phyloP scores from a whole-genome alignment of 2,329 filamentous ascomycete species.

The Ascochyta rabiei region DNA sequence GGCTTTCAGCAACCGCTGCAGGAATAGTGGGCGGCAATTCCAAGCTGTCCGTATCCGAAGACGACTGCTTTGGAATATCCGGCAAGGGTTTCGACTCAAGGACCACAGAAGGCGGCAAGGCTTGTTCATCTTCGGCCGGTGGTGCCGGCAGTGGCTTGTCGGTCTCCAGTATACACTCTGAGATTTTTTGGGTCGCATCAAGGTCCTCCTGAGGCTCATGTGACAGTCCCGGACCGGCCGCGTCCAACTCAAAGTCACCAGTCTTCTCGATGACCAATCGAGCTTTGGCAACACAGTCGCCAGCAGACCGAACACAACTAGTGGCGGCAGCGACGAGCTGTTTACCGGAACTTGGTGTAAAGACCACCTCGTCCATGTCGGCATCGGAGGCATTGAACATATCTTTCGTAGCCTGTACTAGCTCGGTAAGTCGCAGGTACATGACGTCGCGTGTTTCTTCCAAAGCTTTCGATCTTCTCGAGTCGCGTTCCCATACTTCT shows the following conservation, averaged over 20 bases:
- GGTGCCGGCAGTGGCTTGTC: slow-evolving; percentile 48
- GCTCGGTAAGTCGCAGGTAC: slow-evolving; percentile 77
- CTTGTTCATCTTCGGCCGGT: slow-evolving; percentile 45
- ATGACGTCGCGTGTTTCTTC: slow-evolving; percentile 74
- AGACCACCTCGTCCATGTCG: slow-evolving; percentile 74
- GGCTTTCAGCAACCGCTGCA: slow-evolving; percentile 27
- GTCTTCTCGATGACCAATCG: slow-evolving; percentile 85
- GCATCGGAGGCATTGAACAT: slow-evolving; percentile 72
- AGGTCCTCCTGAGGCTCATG: slow-evolving; percentile 26
- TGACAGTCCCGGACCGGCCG: slow-evolving; percentile 51
- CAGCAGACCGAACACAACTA: slow-evolving; percentile 85
- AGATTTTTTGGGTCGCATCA: slow-evolving; percentile 14
- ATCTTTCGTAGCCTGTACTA: slow-evolving; percentile 81
- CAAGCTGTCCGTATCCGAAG: slow-evolving; percentile 37
- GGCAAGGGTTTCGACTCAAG: slow-evolving; percentile 72
- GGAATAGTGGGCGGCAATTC: slow-evolving; percentile 31
- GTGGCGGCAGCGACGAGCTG: slow-evolving; percentile 80
- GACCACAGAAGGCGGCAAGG: slow-evolving; percentile 51
- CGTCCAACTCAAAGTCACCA: slow-evolving; percentile 82
- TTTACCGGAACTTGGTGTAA: slow-evolving; percentile 79
- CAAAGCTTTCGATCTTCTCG: slow-evolving; percentile 69
- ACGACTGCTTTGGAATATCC: slow-evolving; percentile 60
- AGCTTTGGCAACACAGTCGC: slow-evolving; percentile 88
- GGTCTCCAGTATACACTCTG: slow-evolving; percentile 31
- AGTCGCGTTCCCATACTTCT: slow-evolving; percentile 79